Evolutionary conservation across 805 yeast genomes (phyloP), one percentile per base, ranked within the genome.

Genomic region (Saccharomycopsis synnaedendra): DNA sequence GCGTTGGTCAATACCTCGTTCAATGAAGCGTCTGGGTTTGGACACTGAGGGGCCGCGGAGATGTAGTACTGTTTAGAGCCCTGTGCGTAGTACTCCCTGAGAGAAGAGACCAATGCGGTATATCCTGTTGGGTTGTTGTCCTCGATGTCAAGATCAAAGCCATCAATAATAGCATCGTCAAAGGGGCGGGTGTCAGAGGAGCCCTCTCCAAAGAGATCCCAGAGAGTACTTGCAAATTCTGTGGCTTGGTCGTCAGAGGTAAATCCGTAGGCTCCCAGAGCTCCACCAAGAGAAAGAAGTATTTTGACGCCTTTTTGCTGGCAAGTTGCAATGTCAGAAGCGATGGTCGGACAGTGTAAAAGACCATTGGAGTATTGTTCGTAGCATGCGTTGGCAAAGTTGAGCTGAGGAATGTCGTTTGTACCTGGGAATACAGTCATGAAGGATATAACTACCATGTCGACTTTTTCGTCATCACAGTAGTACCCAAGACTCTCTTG

Each of bases 81-180:
- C 43, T 67, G 66, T 5, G 66, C 74, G 48, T 66, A 64, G 4
- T 60, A 56, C 3, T 51, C 48, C 55, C 76, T 67, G 52, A 80
- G 57, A 55, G 72, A 68, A 39, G 63, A 68, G 9, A 77, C 84
- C 46, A 82, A 62, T 10, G 81, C 75, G 36, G 77, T 74, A 58
- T 81, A 83, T n/a, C 95, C 96, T 1, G 69, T 66, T 44, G 72
- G 70, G 49, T 70, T 63, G 51, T 70, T 70, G 60, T 76, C 74
- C 64, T 90, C 97, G 57, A 85, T 78, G 64, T 90, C 97, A 54
- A 89, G 80, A 64, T 90, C 97, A 61, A 88, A 89, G 11, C 97
- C 97, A 64, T 90, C 97, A 42, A 90, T 70, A 29, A 81, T 63
- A 1, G 95, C 70, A 56, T 68, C 74, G 51, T 78, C 84, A 55